Conservation (phyloP, 2,329 filamentous ascomycete species). For the Colletotrichum musicola region DNA sequence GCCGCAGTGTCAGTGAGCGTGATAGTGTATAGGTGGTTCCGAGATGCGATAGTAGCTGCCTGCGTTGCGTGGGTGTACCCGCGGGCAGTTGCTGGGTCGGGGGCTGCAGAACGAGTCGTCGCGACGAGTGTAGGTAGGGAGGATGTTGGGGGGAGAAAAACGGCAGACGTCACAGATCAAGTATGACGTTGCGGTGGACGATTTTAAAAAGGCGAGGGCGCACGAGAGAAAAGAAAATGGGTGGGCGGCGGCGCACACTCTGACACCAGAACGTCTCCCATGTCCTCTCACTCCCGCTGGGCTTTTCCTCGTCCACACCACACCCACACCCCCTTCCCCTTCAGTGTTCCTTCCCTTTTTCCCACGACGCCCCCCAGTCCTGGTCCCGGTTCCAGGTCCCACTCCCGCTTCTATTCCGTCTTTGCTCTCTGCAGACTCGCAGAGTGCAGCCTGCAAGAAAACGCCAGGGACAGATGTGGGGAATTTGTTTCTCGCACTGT, state of each 20-base stretch:
- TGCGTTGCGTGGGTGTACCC: slow-evolving; percentile 22
- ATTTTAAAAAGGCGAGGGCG: slow-evolving; percentile 42
- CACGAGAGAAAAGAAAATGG: slow-evolving; percentile 49
- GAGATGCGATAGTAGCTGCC: neutral
- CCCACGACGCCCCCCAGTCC: slow-evolving; percentile 17
- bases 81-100: slow-evolving; percentile 31
- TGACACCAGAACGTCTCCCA: slow-evolving; percentile 32
- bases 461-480: slow-evolving; percentile 19
- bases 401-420: neutral
- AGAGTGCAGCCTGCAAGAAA: slow-evolving; percentile 1
- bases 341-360: slow-evolving; percentile 3
- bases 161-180: slow-evolving; percentile 57
- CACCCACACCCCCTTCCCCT: neutral
- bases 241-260: slow-evolving; percentile 36
- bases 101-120: slow-evolving; percentile 36
- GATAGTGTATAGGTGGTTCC: slow-evolving; percentile 29
- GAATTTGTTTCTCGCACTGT: slow-evolving; percentile 22
- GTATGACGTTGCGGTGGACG: slow-evolving; percentile 57
- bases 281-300: neutral
- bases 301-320: slow-evolving; percentile 13
- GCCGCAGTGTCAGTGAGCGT: slow-evolving; percentile 2
- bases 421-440: neutral
- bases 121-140: slow-evolving; percentile 19
- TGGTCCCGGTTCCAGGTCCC: no score
- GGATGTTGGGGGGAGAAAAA: slow-evolving; percentile 43